A percentile compares a stretch with the other conserved stretches of the same genome.
Evolutionary conservation across 1,284 basidiomycete species (phyloP).

Genomic region (Marasmius tenuissimus): DNA sequence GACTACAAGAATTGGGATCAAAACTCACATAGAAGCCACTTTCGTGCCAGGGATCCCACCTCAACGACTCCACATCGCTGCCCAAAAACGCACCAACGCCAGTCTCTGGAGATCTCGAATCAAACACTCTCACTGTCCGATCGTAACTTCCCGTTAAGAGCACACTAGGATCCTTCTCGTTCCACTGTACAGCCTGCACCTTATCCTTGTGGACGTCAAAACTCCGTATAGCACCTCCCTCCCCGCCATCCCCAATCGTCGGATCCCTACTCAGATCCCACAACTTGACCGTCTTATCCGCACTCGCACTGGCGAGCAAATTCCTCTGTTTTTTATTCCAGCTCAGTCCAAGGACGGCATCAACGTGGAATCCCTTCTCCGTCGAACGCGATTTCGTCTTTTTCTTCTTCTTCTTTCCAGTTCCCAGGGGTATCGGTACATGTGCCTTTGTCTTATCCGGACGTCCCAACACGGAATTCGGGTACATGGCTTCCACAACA

Average conservation of each 20-base stretch:
- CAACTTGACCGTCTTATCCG: constrained; percentile 94
- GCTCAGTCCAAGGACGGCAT: constrained; percentile 87
- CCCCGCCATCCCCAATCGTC: constrained; percentile 45
- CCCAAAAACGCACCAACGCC: constrained; percentile 81
- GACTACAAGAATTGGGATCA: neutral
- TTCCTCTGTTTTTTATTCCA: constrained; percentile 94
- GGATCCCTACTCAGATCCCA: constrained; percentile 90
- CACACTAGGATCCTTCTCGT: constrained; percentile 82
- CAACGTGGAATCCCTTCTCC: constrained; percentile 83
- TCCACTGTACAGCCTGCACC: constrained; percentile 98
- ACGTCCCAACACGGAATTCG: constrained; percentile 88
- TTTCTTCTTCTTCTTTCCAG: constrained; percentile 94
- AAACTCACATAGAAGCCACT: constrained; percentile 82
- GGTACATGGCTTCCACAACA: constrained; percentile 92
- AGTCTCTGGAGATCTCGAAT: constrained; percentile 80
- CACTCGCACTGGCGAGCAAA: constrained; percentile 88
- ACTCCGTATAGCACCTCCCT: constrained; percentile 74
- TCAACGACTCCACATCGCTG: constrained; percentile 90
- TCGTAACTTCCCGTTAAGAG: constrained; percentile 94
- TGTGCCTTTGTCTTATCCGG: constrained; percentile 85
- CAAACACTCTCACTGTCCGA: constrained; percentile 90
- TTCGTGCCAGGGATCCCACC: constrained; percentile 95
- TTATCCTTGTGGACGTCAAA: constrained; percentile 94
- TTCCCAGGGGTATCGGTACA: constrained; percentile 74
- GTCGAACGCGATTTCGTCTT: constrained; percentile 74